A percentile compares a stretch with the other conserved stretches of the same genome.
Evolutionary conservation across 805 yeast species (phyloP).

Genomic region (Yamadazyma scolyti): DNA sequence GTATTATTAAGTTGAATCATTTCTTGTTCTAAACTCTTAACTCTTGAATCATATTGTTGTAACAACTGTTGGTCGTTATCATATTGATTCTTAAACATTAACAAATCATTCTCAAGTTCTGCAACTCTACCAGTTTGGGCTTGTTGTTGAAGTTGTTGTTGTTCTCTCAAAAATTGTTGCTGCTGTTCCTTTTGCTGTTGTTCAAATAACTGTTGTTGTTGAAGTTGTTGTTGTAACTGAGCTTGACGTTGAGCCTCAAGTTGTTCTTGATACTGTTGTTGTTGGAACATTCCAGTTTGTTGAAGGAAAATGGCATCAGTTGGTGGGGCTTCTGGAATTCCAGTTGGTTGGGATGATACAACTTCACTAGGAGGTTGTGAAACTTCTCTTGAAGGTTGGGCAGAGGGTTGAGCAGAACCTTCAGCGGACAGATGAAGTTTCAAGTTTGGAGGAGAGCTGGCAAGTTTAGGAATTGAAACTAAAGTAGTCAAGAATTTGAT

Average conservation of each 20-base stretch:
- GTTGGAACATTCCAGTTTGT: constrained; percentile 54
- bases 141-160: constrained; percentile 67
- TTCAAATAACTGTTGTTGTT: constrained; percentile 71
- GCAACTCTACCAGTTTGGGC: constrained; percentile 78
- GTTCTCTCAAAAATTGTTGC: constrained; percentile 66
- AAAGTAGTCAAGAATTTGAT: constrained; percentile 76
- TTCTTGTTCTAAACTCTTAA: constrained; percentile 76
- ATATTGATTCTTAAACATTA: constrained; percentile 72
- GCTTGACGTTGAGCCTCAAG: constrained; percentile 60
- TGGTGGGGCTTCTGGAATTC: constrained; percentile 34
- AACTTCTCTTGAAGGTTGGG: constrained; percentile 11
- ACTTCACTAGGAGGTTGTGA: constrained; percentile 30
- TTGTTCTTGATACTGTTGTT: constrained; percentile 55
- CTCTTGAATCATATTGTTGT: constrained; percentile 84
- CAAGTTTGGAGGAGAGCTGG: constrained; percentile 58
- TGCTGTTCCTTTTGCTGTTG: constrained; percentile 71
- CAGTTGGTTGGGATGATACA: constrained; percentile 46
- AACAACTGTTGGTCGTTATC: constrained; percentile 81
- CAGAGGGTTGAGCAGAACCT: constrained; percentile 29
- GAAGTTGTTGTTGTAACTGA: constrained; percentile 64
- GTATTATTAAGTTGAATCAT: constrained; percentile 55
- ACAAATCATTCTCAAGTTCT: constrained; percentile 76
- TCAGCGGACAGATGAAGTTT: constrained; percentile 40
- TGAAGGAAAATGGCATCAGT: constrained; percentile 40
- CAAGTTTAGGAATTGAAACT: constrained; percentile 72